Base-by-base conservation (phyloP, 1,284 basidiomycete genomes). In the Clitocybe nebularis region DNA sequence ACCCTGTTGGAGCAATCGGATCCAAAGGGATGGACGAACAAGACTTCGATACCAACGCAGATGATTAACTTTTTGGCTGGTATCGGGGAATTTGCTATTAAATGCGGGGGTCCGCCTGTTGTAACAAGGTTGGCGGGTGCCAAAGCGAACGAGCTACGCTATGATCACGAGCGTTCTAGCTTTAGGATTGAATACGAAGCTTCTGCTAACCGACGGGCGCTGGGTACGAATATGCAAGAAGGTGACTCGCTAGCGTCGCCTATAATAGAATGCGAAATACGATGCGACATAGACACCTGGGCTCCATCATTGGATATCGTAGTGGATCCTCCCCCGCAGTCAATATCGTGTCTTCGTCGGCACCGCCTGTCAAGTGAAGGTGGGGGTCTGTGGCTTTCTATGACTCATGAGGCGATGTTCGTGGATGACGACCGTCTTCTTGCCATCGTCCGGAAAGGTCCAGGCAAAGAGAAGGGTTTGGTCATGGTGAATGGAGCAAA, bases 1-100 rank as follows among this genome's bases (percentile, higher is more conserved):
- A 97, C 94, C 0, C 71, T 99, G 2, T 79, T 99, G 3, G 96
- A 99, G 60, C 96, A 99, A 66, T 93, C 90, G 9, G 94, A 98
- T 63, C 93, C 93, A 1, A 92, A 96, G 59, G 93, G 94, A 37
- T 97, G 95, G 95, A 85, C 92, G 4, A 93, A 92, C 66, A 99
- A 98, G 65, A 84, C 88, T 0, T 89, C 89, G 11, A 93, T 94
- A 26, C 93, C 93, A 0, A 84, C 86, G 25, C 84, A 91, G 55
- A 95, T 99, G 90, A 84, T 92, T 60, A 77, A 78, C 24, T 77
- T 84, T 2, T 69, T 97, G 1, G 88, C 93, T 0, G 92, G 92
- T 5, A 83, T 94, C 2, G 93, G 94, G 28, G 93, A 96, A 51
- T 95, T 90, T 59, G 88, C 90, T 1, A 94, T 99, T 68, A 94